Base-by-base conservation (phyloP, 805 yeast species). In the Metschnikowia chrysomelidarum region DNA sequence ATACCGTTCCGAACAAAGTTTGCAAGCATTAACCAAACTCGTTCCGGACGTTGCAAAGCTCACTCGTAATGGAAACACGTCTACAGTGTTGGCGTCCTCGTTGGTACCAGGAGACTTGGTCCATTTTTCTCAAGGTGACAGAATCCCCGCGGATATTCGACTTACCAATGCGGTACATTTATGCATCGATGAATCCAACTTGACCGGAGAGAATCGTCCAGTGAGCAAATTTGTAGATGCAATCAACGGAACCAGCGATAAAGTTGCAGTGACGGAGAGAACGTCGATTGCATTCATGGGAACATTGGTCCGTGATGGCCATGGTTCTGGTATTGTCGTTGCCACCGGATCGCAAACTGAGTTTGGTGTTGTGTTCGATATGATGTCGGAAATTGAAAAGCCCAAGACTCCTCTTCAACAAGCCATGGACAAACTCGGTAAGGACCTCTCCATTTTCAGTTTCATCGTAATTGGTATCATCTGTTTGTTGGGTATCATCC, bases 11-110 rank as follows among this genome's bases (percentile, higher is more conserved):
- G 99, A 93, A 55, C 84, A 93, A 67, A 86, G 96, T 4, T 67
- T 93, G 40, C 95, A 89, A 58, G 98, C 98, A 0, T 73, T 93
- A 41, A 89, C 85, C 58, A 84, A 85, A 55, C 73, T 93, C 49
- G 97, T 93, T 6, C 99, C 99, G 2, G 96, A 95, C n/a, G 87
- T 84, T 56, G 95, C 97, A 23, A 93, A 91, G 57, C 73, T 93
- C 32, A 82, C 94, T 8, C 75, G 99, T 60, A 80, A 77, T 50
- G 89, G 88, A 9, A 73, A 77, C 41, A 77, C 86, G 7, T 81
- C 84, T 33, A 78, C 83, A n/a, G 87, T 86, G 5, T 65, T 91
- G 43, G 98, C 98, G 0, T 75, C 89, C 0, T 75, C 76, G 27
- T 73, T 93, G 41, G 99, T 93, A 15, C 98, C 98, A 4, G 99